Evolutionary conservation across 2,329 filamentous ascomycete genomes (phyloP).

Genomic region (Aspergillus caelatus): DNA sequence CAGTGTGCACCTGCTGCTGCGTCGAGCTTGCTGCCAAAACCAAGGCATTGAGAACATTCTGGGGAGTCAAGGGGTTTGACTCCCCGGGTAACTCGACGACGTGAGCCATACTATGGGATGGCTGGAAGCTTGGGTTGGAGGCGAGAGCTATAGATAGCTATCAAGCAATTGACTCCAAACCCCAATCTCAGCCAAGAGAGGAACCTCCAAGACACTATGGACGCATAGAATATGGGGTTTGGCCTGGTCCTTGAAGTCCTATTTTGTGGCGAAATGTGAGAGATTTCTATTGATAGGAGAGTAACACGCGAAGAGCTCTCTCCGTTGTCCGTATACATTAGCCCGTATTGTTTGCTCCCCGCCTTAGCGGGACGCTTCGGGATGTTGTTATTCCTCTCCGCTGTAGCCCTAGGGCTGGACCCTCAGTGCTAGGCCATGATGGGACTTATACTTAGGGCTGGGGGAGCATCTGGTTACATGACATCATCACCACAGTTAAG

Average conservation of each 20-base stretch:
- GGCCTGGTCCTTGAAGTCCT: neutral
- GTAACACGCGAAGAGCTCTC: constrained; percentile 2
- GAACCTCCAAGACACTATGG: constrained; percentile 1
- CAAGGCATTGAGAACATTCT: constrained; percentile 67
- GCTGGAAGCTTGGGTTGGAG: constrained; percentile 4
- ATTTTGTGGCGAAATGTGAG: neutral
- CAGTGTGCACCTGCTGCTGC: constrained; percentile 67
- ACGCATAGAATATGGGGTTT: constrained; percentile 9
- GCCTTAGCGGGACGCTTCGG: constrained; percentile 23
- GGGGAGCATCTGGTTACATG: neutral
- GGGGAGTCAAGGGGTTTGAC: constrained; percentile 68
- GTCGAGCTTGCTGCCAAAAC: constrained; percentile 65
- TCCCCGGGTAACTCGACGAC: constrained; percentile 80
- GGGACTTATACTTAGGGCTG: constrained; percentile 27
- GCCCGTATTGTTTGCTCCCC: constrained; percentile 18
- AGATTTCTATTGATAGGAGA: neutral
- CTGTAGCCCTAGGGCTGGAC: constrained; percentile 33
- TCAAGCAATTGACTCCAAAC: constrained; percentile 5
- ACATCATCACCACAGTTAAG: neutral
- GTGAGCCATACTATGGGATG: constrained; percentile 61
- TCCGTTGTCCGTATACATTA: constrained; percentile 11
- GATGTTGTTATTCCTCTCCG: constrained; percentile 24
- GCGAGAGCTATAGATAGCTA: constrained; percentile 8
- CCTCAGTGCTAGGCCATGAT: constrained; percentile 23
- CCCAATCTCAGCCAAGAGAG: constrained; percentile 7